Evolutionary conservation across 306 rosid genomes (phyloP), one percentile per base, ranked within the genome.

Genomic region (Trifolium pratense): DNA sequence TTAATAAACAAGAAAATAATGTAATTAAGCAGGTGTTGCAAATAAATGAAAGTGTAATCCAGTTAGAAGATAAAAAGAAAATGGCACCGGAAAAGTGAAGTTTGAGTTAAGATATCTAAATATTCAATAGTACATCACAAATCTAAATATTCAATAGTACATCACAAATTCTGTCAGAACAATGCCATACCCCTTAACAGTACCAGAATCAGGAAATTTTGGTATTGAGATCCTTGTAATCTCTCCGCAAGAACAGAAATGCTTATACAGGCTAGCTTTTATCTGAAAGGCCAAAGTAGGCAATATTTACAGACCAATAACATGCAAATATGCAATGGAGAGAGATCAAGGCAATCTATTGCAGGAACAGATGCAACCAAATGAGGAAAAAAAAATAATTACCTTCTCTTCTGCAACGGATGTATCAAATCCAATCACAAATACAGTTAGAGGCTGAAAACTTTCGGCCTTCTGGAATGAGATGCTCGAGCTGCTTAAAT

Each of bases 191-290:
- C 98, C 98, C 74, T 88, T 91, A 26, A 56, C 1, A 13, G 39
- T 46, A 48, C 86, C 90, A 66, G 83, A 61, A 3, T 79, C 92
- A 14, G 13, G 68, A 78, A 68, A 86, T 68, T 37, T 87, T 3
- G 97, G 92, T 49, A 93, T 42, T 12, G 93, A 86, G 16, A 91
- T 39, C 78, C 90, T 81, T 1, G 69, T 71, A 45, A 93, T 81
- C 56, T 86, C 90, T 45, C 98, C 98, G 70, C 98, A 91, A 9
- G 81, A 37, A 49, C 78, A 56, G 74, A 93, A 93, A 74, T 78
- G 87, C 7, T 85, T 84, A 65, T 81, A 68, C 70, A 93, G 58
- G 39, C 82, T 67, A 65, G 85, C 79, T 66, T 83, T 81, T 32
- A 88, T 74, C 98, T 93, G 85, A 45, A 73, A 34, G 32, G 23